Conservation (phyloP, 306 rosid species). For the Citrullus amarus region DNA sequence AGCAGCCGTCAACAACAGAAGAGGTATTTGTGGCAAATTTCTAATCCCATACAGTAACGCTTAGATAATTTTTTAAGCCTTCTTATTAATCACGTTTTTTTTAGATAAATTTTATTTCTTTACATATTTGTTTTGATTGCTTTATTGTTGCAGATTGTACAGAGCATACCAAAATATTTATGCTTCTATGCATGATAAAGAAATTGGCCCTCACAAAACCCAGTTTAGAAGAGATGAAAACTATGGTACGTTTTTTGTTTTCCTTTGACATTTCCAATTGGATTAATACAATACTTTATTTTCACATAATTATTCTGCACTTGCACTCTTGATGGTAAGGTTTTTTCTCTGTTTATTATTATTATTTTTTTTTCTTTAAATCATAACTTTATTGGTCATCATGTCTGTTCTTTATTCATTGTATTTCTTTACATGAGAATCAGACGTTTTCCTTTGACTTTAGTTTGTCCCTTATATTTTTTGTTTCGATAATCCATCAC, state of each 20-base stretch:
- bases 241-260: constrained; percentile 43
- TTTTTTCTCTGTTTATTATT: neutral
- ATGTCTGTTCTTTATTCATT: neutral
- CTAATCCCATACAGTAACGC: neutral
- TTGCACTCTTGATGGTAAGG: neutral
- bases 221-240: constrained; percentile 88
- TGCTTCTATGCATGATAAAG: constrained; percentile 80
- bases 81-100: neutral
- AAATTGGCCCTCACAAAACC: constrained; percentile 84
- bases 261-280: neutral
- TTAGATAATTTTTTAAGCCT: neutral
- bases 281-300: neutral
- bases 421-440: neutral
- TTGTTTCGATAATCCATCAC: neutral
- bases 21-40: constrained; percentile 31
- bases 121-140: neutral
- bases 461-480: neutral
- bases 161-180: constrained; percentile 82
- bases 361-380: neutral
- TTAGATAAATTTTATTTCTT: neutral
- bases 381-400: neutral
- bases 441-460: neutral
- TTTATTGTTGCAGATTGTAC: constrained; percentile 47
- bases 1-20: constrained; percentile 63
- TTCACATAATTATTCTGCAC: neutral